Conservation (phyloP, 805 yeast genomes). For the Monosporozyma siamensis region DNA sequence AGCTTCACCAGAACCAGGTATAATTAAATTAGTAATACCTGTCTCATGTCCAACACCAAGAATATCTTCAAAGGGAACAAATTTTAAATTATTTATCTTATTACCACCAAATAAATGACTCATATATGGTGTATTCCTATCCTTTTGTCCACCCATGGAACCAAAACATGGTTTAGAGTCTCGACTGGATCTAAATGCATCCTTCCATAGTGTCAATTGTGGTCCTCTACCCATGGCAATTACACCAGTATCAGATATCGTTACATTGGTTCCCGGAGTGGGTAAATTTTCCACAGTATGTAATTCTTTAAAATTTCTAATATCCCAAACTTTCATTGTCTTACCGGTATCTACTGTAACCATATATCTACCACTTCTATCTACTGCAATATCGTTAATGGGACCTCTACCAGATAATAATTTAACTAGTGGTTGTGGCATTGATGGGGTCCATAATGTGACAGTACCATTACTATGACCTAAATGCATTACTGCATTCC, state of each 20-base stretch:
- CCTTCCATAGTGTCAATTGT: constrained; percentile 91
- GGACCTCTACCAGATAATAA: constrained; percentile 80
- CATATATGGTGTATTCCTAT: constrained; percentile 74
- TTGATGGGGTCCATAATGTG: constrained; percentile 85
- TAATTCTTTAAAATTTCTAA: constrained; percentile 69
- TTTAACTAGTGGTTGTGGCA: constrained; percentile 77
- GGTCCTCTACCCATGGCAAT: constrained; percentile 93
- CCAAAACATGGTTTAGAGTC: constrained; percentile 43
- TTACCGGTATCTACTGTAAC: constrained; percentile 86
- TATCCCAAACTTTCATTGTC: constrained; percentile 83
- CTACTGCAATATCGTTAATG: constrained; percentile 72
- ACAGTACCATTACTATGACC: constrained; percentile 94
- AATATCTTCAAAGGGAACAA: constrained; percentile 95
- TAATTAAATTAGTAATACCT: constrained; percentile 75
- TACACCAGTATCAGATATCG: constrained; percentile 80
- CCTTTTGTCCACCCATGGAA: constrained; percentile 27
- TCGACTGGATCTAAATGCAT: constrained; percentile 42
- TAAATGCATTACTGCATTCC: constrained; percentile 89
- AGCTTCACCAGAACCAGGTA: constrained; percentile 98
- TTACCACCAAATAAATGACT: constrained; percentile 76
- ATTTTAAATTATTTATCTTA: constrained; percentile 54
- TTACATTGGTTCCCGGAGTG: constrained; percentile 73
- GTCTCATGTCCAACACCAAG: constrained; percentile 75
- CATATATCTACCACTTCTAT: constrained; percentile 90
- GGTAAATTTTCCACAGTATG: constrained; percentile 56